Evolutionary conservation across 345 rosid species (phyloP), one percentile per base, ranked within the genome.

Genomic region (Eucalyptus victrix): DNA sequence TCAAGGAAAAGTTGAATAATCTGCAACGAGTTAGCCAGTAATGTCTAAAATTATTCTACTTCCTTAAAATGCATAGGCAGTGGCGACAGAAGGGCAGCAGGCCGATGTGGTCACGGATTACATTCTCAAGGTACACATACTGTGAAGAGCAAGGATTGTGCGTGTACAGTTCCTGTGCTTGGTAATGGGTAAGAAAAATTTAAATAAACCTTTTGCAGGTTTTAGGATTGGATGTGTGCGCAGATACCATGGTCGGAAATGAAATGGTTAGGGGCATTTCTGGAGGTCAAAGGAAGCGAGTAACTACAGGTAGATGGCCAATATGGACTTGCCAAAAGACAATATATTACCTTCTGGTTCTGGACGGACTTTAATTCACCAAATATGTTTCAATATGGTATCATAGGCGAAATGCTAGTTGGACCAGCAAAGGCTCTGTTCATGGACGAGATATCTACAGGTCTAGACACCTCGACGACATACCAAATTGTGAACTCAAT

Each of bases 221-320:
- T 86, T 90, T 97, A 40, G 98, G 99, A 87, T 92, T 95, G 88
- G 97, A 97, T 65, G 85, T 92, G 34, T 96, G 98, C 86, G 95
- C 97, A 28, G 98, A 96, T 86, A 96, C 93, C 8, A 76, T 96
- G 92, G 94, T 96, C 9, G 99, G 98, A 40, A 91, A 95, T 91
- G 96, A 93, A 88, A 95, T 97, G 97, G 24, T 93, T 47, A 92
- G 98, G 92, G 99, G 99, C 23, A 92, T 97, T 88, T 97, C 99
- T 40, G 99, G 99, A 49, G 97, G 98, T 9, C 97, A 97, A 90
- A 95, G 91, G 93, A 97, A 96, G 88, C 97, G 99, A 87, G 94
- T 96, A 42, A 97, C 99, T 34, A 96, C 97, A 42, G 99, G 98
- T 95, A 86, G 47, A 40, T 24, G 14, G 85, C 62, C n/a, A 21